Conservation (phyloP, 1,284 basidiomycete genomes). For the Microstroma glucosiphilum region DNA sequence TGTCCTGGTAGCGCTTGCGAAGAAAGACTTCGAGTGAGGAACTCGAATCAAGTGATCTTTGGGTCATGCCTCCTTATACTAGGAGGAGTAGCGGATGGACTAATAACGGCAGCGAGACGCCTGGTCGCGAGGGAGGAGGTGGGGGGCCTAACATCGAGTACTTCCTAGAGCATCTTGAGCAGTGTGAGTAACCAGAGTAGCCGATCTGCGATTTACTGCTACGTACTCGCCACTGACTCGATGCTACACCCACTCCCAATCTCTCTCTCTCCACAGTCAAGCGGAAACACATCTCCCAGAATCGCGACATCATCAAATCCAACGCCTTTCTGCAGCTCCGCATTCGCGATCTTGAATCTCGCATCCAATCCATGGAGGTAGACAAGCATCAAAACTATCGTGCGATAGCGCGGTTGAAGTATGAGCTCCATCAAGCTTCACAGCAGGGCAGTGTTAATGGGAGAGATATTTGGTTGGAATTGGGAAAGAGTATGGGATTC, state of each 20-base stretch:
- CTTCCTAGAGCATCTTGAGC: conserved; percentile 46
- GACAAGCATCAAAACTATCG: conserved; percentile 30
- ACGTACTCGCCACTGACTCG: too few species aligned
- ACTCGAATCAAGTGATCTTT: too few species aligned
- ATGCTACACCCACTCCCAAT: neutral
- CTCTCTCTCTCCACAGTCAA: conserved; percentile 21
- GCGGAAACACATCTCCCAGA: conserved; percentile 48
- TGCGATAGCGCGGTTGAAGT: conserved; percentile 16
- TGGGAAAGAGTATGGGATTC: conserved; percentile 1
- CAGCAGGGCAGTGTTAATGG: neutral
- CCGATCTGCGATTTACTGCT: too few species aligned
- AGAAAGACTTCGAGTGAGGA: too few species aligned
- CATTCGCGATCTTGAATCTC: conserved; percentile 42
- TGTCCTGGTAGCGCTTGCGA: too few species aligned
- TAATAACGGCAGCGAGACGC: neutral
- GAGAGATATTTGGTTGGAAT: neutral
- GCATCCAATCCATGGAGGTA: conserved; percentile 33
- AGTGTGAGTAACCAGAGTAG: conserved; percentile 18
- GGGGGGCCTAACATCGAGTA: conserved; percentile 29
- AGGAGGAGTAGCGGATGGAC: conserved; percentile 3
- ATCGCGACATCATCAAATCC: conserved; percentile 46
- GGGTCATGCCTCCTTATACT: neutral
- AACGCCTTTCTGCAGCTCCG: conserved; percentile 38
- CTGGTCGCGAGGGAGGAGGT: neutral
- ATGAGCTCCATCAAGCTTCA: neutral